A percentile compares a stretch with the other conserved stretches of the same genome.
phyloP scores from a whole-genome alignment of 2,329 filamentous ascomycete genomes.

The Sporothrix protearum region DNA sequence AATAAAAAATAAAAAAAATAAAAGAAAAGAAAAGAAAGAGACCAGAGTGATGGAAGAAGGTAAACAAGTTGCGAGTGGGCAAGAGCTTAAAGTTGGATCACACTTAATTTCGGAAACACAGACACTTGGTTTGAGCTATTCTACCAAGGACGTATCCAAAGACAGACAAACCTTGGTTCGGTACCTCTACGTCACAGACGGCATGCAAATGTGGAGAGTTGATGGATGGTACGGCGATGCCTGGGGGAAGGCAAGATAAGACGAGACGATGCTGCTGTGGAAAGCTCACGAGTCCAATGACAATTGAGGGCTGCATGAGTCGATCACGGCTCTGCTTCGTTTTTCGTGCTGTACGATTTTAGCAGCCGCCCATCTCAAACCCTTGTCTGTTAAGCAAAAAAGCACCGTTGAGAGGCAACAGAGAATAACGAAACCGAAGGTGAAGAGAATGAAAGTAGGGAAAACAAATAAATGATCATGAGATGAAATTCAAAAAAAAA shows the following conservation, averaged over 20 bases:
- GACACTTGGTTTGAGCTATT: not conserved
- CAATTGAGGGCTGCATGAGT: not conserved
- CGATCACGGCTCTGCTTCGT: not conserved
- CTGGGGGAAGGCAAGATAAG: not conserved
- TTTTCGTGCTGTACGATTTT: not conserved
- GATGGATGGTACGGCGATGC: not conserved
- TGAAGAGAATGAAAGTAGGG: not conserved
- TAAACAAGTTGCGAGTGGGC: no score
- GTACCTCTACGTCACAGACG: conserved; percentile 14
- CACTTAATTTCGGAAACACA: not conserved
- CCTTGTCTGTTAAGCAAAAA: not conserved
- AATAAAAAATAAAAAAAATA: not conserved
- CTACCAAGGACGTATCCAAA: not conserved
- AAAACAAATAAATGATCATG: not conserved
- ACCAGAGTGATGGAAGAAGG: no score
- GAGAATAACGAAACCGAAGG: not conserved
- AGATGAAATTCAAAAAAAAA: not conserved
- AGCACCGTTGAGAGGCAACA: not conserved
- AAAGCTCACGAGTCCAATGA: not conserved
- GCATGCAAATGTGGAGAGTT: not conserved
- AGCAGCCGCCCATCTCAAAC: conserved; percentile 19
- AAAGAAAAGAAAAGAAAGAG: not conserved
- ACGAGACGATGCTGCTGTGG: not conserved
- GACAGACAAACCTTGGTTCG: conserved; percentile 1
- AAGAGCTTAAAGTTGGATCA: not conserved